Evolutionary conservation across 495 filamentous ascomycete genomes (phyloP), one percentile per base, ranked within the genome.

Genomic region (Neurospora sp.): DNA sequence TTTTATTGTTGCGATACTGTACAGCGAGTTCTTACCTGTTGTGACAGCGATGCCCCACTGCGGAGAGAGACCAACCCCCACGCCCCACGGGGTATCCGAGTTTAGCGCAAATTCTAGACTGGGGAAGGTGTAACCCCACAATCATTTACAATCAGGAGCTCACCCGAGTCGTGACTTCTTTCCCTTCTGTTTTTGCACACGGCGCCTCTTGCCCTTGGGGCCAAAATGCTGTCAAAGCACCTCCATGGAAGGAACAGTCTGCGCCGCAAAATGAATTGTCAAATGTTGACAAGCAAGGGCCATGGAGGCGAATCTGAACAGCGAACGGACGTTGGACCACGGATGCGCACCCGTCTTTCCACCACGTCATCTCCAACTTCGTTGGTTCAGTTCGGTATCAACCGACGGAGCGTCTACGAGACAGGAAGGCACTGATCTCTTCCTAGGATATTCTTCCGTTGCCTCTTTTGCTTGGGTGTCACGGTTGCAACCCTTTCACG

Each of bases 81-180:
- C 79, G 77, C 79, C 78, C 78, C 78, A 80, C 70, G 77, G 78
- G 77, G 77, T 76, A 70, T 71, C 19, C 69, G 48, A 73, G 70
- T 59, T 75, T 73, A 69, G 72, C 69, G 54, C 36, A 39, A 24
- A 70, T 31, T 43, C 39, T 69, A 37, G 70, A 28, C 73, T 59
- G 39, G 45, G 71, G 74, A 43, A 40, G 74, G 37, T 73, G 76
- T 62, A 76, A 76, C 76, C 76, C 76, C 76, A 76, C 76, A 75
- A 77, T 77, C 70, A 48, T 36, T 48, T 13, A 62, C 54, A 19
- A 48, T 28, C 21, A 28, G 45, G 48, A 28, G 48, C 48, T 54
- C 9, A 54, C 45, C 45, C n/a, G 43, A 54, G 10, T 59, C 21
- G 48, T 28, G 21, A 59, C 21, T 59, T 62, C 54, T 34, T 28